Evolutionary conservation across 352 stramenopile species (phyloP), one percentile per base, ranked within the genome.

Genomic region (Globisporangium nagaii): DNA sequence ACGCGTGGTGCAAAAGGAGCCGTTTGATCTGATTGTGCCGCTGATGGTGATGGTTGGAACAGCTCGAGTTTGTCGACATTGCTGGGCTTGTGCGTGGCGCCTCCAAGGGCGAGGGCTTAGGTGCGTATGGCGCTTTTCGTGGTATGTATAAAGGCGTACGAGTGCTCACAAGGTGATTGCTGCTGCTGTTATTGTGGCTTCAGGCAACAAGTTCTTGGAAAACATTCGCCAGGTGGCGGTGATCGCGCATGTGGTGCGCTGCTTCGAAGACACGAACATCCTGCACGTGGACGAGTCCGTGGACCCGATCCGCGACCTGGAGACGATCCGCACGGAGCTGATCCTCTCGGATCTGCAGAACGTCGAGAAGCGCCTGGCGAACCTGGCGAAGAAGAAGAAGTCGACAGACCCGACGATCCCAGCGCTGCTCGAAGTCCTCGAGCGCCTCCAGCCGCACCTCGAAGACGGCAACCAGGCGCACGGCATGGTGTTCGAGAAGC

Each of bases 211-310:
- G 61, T 96, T 96, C 51, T 65, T 96, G 15, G 74, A 88, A 47
- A 90, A 93, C 57, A 96, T 96, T 59, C 82, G 80, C 2, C 79
- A 92, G 52, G 84, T 94, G 42, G 82, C 75, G 1, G 83, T 93
- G 44, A 92, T 93, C 48, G 68, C 67, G 9, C 84, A 93, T 61
- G 81, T 99, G 3, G 93, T 99, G 40, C 89, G 97, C 31, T 99
- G 96, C 75, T 99, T 99, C 62, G 92, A 98, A 51, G 90, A 99
- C 73, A 89, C 96, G 19, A 96, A 99, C 76, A 97, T 99, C 50
- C 88, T 98, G 54, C 93, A 98, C 72, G 97, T 99, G 19, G 94
- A 98, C 64, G 94, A 95, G 34, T 88, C 64, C 2, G 89, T 99
- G 12, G 89, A 99, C 71, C 96, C 97, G 7, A 68, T 98, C 25